A percentile compares a stretch with the other conserved stretches of the same genome.
phyloP scores from a whole-genome alignment of 2,329 filamentous ascomycete species.

The Hymenoscyphus albidus region DNA sequence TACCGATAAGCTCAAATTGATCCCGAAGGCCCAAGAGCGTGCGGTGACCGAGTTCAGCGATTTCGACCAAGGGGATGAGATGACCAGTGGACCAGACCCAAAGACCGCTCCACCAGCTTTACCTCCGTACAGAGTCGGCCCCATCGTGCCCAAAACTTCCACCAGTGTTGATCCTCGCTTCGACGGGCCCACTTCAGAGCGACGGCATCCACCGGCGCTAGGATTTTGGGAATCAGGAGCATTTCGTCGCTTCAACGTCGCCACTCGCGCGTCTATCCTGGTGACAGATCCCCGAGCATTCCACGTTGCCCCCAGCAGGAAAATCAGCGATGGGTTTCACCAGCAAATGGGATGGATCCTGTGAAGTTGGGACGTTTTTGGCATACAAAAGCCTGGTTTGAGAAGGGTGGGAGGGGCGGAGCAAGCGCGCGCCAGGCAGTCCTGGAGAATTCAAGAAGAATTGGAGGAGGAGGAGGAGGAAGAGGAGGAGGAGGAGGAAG shows the following conservation, averaged over 20 bases:
- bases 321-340: constrained; percentile 7
- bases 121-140: background rate
- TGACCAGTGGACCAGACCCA: background rate
- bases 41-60: too few species aligned
- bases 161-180: constrained; percentile 10
- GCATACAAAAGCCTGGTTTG: background rate
- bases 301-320: background rate
- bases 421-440: constrained; percentile 11
- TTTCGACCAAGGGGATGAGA: background rate
- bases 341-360: constrained; percentile 5
- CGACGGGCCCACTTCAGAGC: background rate
- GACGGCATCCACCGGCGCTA: background rate
- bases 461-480: background rate
- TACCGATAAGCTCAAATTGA: constrained; percentile 3
- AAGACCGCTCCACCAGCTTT: too few species aligned
- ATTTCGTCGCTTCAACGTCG: background rate
- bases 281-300: constrained; percentile 6
- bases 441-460: background rate
- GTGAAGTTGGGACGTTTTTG: background rate
- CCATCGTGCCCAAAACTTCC: constrained; percentile 2
- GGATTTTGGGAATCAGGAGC: background rate
- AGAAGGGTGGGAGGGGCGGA: background rate
- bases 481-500: too few species aligned
- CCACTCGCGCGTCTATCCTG: constrained; percentile 7
- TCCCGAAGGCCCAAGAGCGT: background rate